Base-by-base conservation (phyloP, 768 basidiomycete species). In the Strobilomyces echinocephalus region DNA sequence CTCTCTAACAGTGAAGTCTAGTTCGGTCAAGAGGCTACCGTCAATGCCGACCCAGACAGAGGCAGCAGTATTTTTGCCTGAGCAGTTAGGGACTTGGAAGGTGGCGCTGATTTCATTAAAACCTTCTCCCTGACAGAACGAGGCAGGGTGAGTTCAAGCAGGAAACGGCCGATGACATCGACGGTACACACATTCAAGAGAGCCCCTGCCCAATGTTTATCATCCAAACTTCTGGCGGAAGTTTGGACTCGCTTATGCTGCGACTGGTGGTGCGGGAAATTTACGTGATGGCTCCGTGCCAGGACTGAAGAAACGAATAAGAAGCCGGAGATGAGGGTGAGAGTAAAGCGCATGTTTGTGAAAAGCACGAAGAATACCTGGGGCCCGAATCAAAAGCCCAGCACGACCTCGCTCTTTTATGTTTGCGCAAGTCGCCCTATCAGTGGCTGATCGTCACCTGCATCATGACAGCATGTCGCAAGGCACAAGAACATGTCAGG, bases 1-100 rank as follows among this genome's bases (percentile, higher is more conserved):
- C 2, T 24, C 43, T 20, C 9, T 5, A 39, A 58, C 8, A 12
- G 10, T 21, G 18, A 53, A 33, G 18, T 38, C 21, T 15, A 59
- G 11, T 5, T 56, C 58, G n/a, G n/a, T n/a, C n/a, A n/a, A n/a
- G n/a, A n/a, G 9, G 48, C 42, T 33, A 2, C 56, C 56, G 26
- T 59, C 56, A 6, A 59, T 49, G 12, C 58, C 58, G 2, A 59
- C 56, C 58, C 47, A 50, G n/a, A 24, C 20, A 46, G 48, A 38
- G 7, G 48, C 48, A 41, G 34, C 38, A 24, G 40, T 8, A 20
- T 10, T 8, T 9, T 20, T 1, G n/a, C n/a, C 18, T 6, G n/a
- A 8, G 18, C 18, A 18, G 1, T 18, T n/a, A 6, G n/a, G 38
- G 18, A 39, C n/a, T 10, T 18, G n/a, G 9, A 39, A 18, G 18